A percentile compares a stretch with the other conserved stretches of the same genome.
These are phyloP conservation scores for Rhizopus microsporus DNA, from an alignment of 371 early-diverging fungal genomes.

Conservation along the genomic window DNA sequence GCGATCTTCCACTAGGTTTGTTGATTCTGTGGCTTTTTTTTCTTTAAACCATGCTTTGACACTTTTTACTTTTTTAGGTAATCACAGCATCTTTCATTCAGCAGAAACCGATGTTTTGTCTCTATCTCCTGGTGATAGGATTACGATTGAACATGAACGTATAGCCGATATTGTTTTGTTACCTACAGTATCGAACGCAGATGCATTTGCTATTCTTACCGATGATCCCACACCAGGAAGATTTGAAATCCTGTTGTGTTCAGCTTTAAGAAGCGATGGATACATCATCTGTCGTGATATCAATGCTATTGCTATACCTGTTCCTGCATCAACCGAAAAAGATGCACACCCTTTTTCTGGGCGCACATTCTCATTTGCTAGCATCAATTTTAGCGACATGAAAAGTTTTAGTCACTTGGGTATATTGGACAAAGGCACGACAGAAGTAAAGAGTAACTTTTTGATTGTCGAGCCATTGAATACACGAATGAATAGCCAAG, in stretches of 20 bases:
- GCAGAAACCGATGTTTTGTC: slow-evolving; percentile 11
- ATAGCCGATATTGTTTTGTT: slow-evolving; percentile 24
- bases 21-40: no score
- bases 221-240: slow-evolving; percentile 39
- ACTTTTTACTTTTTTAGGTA: slow-evolving; percentile 17
- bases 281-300: slow-evolving; percentile 30
- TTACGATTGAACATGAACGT: slow-evolving; percentile 16
- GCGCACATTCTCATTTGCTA: slow-evolving; percentile 46
- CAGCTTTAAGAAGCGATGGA: slow-evolving; percentile 13
- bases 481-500: slow-evolving; percentile 29
- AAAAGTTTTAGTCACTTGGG: slow-evolving; percentile 45
- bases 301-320: slow-evolving; percentile 28
- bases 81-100: slow-evolving; percentile 26
- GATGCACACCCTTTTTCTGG: slow-evolving; percentile 41
- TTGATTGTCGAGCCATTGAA: slow-evolving; percentile 55
- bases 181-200: slow-evolving; percentile 38
- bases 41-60: background rate
- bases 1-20: slow-evolving; percentile 13
- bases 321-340: slow-evolving; percentile 51
- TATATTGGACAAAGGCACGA: slow-evolving; percentile 32
- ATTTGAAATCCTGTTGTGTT: slow-evolving; percentile 52
- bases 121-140: slow-evolving; percentile 29
- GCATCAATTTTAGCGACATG: slow-evolving; percentile 45
- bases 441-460: slow-evolving; percentile 41
- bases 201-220: slow-evolving; percentile 53